phyloP scores from a whole-genome alignment of 148 eudicot species.

The Amaranthus palmeri region DNA sequence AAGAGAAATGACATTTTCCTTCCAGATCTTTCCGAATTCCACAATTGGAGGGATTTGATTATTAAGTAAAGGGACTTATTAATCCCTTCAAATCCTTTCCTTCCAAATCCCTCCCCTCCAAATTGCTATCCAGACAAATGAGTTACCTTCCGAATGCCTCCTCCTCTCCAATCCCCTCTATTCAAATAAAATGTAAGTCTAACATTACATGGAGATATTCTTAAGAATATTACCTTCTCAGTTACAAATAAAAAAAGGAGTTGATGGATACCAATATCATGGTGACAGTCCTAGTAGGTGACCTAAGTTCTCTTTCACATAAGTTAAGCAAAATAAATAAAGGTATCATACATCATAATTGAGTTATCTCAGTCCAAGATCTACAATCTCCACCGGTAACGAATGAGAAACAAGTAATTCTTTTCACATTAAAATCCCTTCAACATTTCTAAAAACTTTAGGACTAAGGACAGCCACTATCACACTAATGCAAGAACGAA shows the following conservation, averaged over 20 bases:
- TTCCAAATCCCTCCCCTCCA: no score
- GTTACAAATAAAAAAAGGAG: not conserved
- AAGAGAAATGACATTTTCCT: no score
- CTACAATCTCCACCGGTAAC: not conserved
- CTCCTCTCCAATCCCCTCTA: not conserved
- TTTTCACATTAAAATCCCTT: not conserved
- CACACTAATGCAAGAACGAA: not conserved
- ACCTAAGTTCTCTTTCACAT: not conserved
- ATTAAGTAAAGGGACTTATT: no score
- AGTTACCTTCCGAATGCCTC: no score
- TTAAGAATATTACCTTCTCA: not conserved
- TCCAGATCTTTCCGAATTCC: no score
- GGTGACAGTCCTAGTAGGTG: not conserved
- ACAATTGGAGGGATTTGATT: no score
- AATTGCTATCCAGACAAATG: no score
- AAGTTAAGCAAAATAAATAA: not conserved
- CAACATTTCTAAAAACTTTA: not conserved
- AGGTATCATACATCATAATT: not conserved
- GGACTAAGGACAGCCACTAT: not conserved
- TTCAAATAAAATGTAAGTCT: not conserved
- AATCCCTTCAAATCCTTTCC: no score
- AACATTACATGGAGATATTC: not conserved
- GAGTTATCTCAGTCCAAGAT: not conserved
- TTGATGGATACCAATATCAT: not conserved
- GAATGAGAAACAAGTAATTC: not conserved